Base-by-base conservation (phyloP, 805 yeast genomes). In the Ogataea naganishii region DNA sequence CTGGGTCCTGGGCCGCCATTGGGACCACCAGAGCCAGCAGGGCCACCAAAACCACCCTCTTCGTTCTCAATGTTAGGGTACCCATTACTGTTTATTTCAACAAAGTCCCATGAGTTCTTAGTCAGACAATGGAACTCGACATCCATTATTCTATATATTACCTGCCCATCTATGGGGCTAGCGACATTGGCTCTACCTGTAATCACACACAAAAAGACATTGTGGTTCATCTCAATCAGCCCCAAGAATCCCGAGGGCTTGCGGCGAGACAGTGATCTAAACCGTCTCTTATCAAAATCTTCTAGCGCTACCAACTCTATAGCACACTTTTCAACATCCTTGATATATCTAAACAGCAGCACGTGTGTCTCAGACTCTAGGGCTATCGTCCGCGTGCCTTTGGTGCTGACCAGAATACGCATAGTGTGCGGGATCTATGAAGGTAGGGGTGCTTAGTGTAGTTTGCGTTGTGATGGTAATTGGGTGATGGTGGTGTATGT, bases 71-170 rank as follows among this genome's bases (percentile, higher is more conserved):
- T 47, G 2, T 69, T 52, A 0, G 89, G 81, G 44, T 64, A 70
- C 0, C 94, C 94, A 40, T 72, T 72, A 8, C 72, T 48, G 42
- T 82, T 89, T 18, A 81, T 51, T 15, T 73, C 80, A 14, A 73
- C 61, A 39, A 69, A 81, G 56, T 92, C 97, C 95, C 95, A 89
- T 17, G 73, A 70, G 24, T 72, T 60, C 24, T 66, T 66, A 16
- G 77, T 72, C 33, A 92, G 56, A 35, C 94, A 80, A 41, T 80
- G 70, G 50, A 92, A 92, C 42, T 88, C 96, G 20, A 89, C 95
- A n/a, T 75, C 74, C 47, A 66, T 69, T 27, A 92, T 88, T 43
- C 76, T 75, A 47, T 82, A 76, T 17, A 89, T 82, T 2, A 83
- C 66, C 51, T 92, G 95, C 21, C 73, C 73, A 0, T 79, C 77